Conservation (phyloP, 1,284 basidiomycete genomes). For the Rhodofomes roseus region DNA sequence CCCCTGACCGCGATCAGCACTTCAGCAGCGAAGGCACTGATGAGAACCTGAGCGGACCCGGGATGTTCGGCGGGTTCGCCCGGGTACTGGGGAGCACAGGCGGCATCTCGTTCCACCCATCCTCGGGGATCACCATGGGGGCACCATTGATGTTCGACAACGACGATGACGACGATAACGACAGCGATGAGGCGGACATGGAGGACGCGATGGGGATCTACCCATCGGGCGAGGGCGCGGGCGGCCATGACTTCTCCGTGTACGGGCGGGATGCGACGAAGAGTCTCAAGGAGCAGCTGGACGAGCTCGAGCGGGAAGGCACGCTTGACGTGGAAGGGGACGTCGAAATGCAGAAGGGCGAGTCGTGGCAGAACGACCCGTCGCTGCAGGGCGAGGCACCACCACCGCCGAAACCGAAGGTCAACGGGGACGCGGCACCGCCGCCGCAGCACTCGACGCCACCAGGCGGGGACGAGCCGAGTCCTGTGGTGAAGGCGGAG, state of each 20-base stretch:
- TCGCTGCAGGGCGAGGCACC: constrained; percentile 41
- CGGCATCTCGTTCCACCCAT: constrained; percentile 57
- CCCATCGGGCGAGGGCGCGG: constrained; percentile 23
- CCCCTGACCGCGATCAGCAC: background rate
- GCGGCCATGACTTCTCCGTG: constrained; percentile 44
- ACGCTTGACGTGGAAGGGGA: constrained; percentile 18
- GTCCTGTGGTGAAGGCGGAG: constrained; percentile 58
- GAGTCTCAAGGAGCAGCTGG: constrained; percentile 56
- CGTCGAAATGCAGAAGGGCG: constrained; percentile 3
- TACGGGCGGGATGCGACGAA: constrained; percentile 43
- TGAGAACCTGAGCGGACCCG: constrained; percentile 30
- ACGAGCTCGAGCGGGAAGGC: constrained; percentile 50
- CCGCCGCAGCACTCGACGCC: constrained; percentile 40
- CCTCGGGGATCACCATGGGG: constrained; percentile 43
- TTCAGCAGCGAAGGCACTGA: constrained; percentile 19
- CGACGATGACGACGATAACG: constrained; percentile 49
- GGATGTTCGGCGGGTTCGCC: constrained; percentile 21
- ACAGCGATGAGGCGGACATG: constrained; percentile 48
- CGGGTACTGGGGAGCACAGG: constrained; percentile 45
- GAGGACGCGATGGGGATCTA: constrained; percentile 15
- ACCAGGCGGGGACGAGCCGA: constrained; percentile 58
- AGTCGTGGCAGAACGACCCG: background rate
- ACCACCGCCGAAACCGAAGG: constrained; percentile 39
- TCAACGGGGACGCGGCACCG: constrained; percentile 45
- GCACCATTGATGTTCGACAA: constrained; percentile 28